These are phyloP conservation scores for Trichoderma sp. DNA, from an alignment of 2,329 filamentous ascomycete genomes.

Conservation along the genomic window DNA sequence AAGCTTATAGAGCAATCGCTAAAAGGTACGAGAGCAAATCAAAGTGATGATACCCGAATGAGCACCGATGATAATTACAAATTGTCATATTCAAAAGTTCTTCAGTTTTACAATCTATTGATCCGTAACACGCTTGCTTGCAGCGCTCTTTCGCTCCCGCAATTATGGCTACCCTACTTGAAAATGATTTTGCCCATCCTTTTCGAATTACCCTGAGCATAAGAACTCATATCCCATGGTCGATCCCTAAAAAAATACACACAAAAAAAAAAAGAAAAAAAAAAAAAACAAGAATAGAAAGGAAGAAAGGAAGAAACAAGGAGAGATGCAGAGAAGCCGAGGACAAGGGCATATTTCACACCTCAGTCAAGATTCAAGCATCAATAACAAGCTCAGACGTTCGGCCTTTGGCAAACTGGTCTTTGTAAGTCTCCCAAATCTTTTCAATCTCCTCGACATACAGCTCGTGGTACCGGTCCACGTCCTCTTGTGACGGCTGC, in stretches of 20 bases:
- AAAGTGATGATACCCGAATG: not conserved
- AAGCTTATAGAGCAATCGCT: not conserved
- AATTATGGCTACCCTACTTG: not conserved
- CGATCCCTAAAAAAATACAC: not conserved
- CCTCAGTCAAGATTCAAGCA: not conserved
- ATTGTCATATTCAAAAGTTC: not conserved
- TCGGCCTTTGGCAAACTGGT: slow-evolving; percentile 66
- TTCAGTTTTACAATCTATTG: not conserved
- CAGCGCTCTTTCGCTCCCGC: not conserved
- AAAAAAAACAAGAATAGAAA: not conserved
- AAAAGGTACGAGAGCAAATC: not conserved
- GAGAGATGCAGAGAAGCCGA: not conserved
- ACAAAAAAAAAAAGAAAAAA: not conserved
- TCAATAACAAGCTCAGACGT: slow-evolving; percentile 57
- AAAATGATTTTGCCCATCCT: not conserved
- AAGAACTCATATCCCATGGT: not conserved
- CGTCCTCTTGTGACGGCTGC: slow-evolving; percentile 70
- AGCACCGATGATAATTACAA: no score
- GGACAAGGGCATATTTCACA: not conserved
- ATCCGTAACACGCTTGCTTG: not conserved
- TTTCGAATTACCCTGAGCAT: not conserved
- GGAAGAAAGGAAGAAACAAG: not conserved
- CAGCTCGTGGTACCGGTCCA: slow-evolving; percentile 75
- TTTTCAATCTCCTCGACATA: slow-evolving; percentile 76
- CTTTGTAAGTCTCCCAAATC: slow-evolving; percentile 78